Percentiles rank a stretch among this genome's conserved stretches.
phyloP scores from a whole-genome alignment of 192 early-diverging fungal genomes.

The Borealophlyctis nickersoniae region DNA sequence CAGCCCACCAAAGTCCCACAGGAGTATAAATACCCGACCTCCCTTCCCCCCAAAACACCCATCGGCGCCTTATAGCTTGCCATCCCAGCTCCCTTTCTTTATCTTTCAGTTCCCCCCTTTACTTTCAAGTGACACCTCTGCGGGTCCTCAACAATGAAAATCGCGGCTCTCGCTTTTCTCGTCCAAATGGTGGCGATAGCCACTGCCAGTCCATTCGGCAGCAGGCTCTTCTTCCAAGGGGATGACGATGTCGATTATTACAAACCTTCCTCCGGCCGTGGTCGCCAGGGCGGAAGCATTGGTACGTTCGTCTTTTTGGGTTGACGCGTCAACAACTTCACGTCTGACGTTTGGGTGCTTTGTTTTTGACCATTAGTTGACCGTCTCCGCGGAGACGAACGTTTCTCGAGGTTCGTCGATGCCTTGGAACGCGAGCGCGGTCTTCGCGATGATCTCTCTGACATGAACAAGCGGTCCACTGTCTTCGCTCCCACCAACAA shows the following conservation, averaged over 20 bases:
- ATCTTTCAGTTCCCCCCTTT: too few species aligned
- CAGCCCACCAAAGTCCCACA: too few species aligned
- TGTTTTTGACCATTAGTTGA: constrained; percentile 12
- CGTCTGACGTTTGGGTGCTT: background rate
- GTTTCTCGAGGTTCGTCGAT: constrained; percentile 26
- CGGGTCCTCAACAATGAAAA: background rate
- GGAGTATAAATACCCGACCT: too few species aligned
- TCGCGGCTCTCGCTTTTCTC: background rate
- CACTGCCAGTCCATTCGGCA: background rate
- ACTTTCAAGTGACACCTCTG: too few species aligned
- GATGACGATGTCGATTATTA: background rate
- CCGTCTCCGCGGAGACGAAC: constrained; percentile 16
- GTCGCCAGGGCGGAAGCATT: background rate
- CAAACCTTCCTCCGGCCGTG: background rate
- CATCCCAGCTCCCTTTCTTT: too few species aligned
- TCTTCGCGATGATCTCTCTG: constrained; percentile 31
- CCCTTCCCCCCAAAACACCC: too few species aligned
- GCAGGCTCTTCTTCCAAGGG: background rate
- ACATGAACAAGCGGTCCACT: constrained; percentile 9
- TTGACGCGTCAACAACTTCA: background rate
- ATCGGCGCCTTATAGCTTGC: too few species aligned
- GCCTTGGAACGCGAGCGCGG: constrained; percentile 21
- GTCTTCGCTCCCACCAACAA: constrained; percentile 28
- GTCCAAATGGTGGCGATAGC: background rate
- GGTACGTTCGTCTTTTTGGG: background rate